phyloP scores from a whole-genome alignment of 2,329 filamentous ascomycete genomes.

The Aspergillus tanneri region DNA sequence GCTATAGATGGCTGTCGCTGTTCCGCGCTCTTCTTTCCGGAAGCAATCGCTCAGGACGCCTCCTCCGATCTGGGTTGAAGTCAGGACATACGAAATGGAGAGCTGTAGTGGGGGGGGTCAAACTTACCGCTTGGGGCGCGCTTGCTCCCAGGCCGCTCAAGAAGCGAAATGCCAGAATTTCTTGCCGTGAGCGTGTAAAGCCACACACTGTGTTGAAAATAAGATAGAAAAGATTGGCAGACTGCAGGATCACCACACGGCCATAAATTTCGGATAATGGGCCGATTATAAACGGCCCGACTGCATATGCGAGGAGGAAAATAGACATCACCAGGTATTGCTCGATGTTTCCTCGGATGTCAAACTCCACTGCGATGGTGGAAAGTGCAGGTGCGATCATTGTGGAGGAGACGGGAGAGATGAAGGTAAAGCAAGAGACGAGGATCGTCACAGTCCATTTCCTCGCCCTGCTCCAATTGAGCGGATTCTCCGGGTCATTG shows the following conservation, averaged over 20 bases:
- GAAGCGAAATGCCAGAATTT: conserved; percentile 54
- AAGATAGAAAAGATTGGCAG: conserved; percentile 17
- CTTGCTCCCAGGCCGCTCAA: conserved; percentile 59
- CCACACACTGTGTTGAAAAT: conserved; percentile 17
- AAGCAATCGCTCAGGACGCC: conserved; percentile 53
- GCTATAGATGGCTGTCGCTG: conserved; percentile 61
- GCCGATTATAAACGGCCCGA: conserved; percentile 23
- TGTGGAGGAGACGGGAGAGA: conserved; percentile 62
- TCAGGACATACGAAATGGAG: conserved; percentile 47
- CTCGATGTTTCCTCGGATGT: conserved; percentile 48
- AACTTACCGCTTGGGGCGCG: conserved; percentile 26
- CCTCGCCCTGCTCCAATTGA: conserved; percentile 55
- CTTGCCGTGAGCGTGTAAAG: conserved; percentile 41
- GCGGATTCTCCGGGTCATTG: conserved; percentile 47
- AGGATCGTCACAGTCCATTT: conserved; percentile 60
- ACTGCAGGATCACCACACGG: conserved; percentile 14
- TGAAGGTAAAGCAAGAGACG: conserved; percentile 58
- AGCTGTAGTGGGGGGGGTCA: too few species aligned
- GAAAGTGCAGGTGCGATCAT: conserved; percentile 56
- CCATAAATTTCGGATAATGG: conserved; percentile 23
- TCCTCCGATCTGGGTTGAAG: conserved; percentile 40
- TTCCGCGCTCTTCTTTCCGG: conserved; percentile 60
- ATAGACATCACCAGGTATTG: conserved; percentile 53
- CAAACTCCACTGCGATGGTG: conserved; percentile 54
- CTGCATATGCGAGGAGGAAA: conserved; percentile 55